Evolutionary conservation across 1,139 yeast species (phyloP).

Genomic region (Meyerozyma carpophila): DNA sequence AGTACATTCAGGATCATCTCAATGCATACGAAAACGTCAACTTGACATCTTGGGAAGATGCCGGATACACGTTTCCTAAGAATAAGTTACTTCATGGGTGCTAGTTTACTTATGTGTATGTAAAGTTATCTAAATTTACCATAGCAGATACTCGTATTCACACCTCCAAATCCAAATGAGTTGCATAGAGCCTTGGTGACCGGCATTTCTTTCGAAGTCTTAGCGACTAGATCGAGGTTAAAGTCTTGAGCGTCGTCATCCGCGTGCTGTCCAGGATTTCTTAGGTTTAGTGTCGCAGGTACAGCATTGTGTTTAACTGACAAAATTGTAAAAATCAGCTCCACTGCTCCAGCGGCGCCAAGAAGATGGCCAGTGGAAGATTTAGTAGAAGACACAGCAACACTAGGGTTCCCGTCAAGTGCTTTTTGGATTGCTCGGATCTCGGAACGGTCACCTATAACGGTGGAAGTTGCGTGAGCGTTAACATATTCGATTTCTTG

Average conservation of each 20-base stretch:
- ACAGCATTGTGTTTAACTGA: constrained; percentile 52
- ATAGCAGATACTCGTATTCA: constrained; percentile 50
- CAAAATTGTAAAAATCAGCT: constrained; percentile 72
- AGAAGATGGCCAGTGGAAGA: constrained; percentile 91
- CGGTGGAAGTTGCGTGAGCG: constrained; percentile 96
- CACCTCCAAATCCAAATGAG: constrained; percentile 98
- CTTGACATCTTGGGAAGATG: constrained; percentile 17
- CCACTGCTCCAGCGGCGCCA: constrained; percentile 97
- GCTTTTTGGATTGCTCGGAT: constrained; percentile 63
- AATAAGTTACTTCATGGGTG: constrained; percentile 11
- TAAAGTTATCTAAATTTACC: not conserved
- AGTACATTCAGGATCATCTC: constrained; percentile 18
- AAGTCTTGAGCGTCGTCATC: constrained; percentile 39
- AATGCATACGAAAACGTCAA: constrained; percentile 19
- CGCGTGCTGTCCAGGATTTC: constrained; percentile 42
- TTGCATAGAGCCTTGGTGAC: constrained; percentile 69
- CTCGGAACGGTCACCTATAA: constrained; percentile 86
- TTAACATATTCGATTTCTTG: constrained; percentile 67
- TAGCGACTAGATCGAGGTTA: constrained; percentile 58
- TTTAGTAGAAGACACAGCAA: constrained; percentile 73
- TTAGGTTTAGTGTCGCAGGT: constrained; percentile 81
- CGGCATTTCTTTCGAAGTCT: constrained; percentile 31
- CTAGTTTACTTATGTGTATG: not conserved
- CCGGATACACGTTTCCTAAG: constrained; percentile 21
- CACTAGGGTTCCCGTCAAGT: constrained; percentile 22